Conservation (phyloP, 495 filamentous ascomycete genomes). For the Neurospora tetrasperma region DNA sequence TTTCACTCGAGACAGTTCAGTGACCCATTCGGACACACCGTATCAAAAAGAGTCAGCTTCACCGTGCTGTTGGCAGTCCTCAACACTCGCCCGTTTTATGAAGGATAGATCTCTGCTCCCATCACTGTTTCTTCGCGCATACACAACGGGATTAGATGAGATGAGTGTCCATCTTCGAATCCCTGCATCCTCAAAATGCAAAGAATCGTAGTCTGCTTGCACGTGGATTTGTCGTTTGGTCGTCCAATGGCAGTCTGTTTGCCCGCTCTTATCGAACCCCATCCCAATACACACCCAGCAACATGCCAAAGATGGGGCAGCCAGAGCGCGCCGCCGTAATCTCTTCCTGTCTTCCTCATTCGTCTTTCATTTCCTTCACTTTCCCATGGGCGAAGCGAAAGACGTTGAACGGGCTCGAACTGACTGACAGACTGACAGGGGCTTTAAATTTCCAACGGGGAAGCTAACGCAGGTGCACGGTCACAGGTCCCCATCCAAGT, state of each 20-base stretch:
- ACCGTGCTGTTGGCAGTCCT: not conserved
- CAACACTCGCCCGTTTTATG: not conserved
- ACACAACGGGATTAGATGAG: not conserved
- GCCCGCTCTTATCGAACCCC: not conserved
- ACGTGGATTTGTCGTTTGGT: not conserved
- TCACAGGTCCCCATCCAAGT: not conserved
- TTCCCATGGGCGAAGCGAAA: not conserved
- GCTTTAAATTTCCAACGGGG: not conserved
- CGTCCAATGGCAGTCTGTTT: not conserved
- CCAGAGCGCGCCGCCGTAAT: not conserved
- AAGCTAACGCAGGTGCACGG: not conserved
- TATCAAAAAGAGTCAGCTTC: not conserved
- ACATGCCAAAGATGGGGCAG: not conserved
- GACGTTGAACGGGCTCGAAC: not conserved
- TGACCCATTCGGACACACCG: not conserved
- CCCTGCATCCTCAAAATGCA: not conserved
- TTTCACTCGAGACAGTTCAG: not conserved
- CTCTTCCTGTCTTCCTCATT: not conserved
- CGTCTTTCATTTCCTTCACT: not conserved
- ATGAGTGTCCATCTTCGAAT: not conserved
- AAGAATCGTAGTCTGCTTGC: not conserved
- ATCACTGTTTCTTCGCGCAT: not conserved
- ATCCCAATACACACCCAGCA: not conserved
- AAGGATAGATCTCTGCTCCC: not conserved
- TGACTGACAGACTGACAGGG: not conserved